A percentile compares a stretch with the other conserved stretches of the same genome.
These are phyloP conservation scores for Fusarium veterinarium DNA, from an alignment of 2,329 filamentous ascomycete species.

Conservation along the genomic window DNA sequence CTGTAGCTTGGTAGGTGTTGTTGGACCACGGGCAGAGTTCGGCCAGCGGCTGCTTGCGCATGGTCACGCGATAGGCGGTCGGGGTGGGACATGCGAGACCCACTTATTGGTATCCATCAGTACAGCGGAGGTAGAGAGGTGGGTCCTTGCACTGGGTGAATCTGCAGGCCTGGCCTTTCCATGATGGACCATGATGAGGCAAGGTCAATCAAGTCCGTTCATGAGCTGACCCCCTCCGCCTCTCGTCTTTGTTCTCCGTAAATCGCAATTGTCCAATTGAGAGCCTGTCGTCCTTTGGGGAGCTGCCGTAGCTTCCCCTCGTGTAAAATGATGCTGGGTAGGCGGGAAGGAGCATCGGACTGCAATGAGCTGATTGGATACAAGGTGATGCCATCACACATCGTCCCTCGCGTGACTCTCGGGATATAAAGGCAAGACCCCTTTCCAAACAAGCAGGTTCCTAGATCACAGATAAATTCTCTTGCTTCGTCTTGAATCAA, in stretches of 20 bases:
- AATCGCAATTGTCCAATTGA: slow-evolving; percentile 31
- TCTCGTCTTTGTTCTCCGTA: slow-evolving; percentile 8
- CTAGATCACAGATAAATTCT: slow-evolving; percentile 1
- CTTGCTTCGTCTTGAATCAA: slow-evolving; percentile 6
- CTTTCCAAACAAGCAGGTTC: slow-evolving; percentile 16
- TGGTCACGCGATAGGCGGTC: slow-evolving; percentile 49
- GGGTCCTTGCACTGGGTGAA: slow-evolving; percentile 8
- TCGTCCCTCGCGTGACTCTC: slow-evolving; percentile 43
- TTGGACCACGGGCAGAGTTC: slow-evolving; percentile 35
- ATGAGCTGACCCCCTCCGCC: slow-evolving; percentile 19
- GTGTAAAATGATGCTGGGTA: background rate
- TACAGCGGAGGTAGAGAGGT: background rate
- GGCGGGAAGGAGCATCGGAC: slow-evolving; percentile 26
- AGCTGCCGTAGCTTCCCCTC: slow-evolving; percentile 6
- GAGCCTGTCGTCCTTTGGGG: slow-evolving; percentile 7
- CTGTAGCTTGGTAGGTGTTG: background rate
- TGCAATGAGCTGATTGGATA: slow-evolving; percentile 46
- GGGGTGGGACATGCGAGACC: slow-evolving; percentile 42
- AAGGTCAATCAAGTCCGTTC: background rate
- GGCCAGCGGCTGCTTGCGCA: slow-evolving; percentile 46
- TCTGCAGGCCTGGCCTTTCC: background rate
- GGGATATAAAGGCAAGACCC: slow-evolving; percentile 42
- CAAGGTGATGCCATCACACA: slow-evolving; percentile 43
- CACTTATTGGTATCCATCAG: slow-evolving; percentile 10
- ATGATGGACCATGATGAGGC: slow-evolving; percentile 26